Percentiles rank a stretch among this genome's conserved stretches.
phyloP scores from a whole-genome alignment of 2,329 filamentous ascomycete genomes.

The Botrytis aclada region DNA sequence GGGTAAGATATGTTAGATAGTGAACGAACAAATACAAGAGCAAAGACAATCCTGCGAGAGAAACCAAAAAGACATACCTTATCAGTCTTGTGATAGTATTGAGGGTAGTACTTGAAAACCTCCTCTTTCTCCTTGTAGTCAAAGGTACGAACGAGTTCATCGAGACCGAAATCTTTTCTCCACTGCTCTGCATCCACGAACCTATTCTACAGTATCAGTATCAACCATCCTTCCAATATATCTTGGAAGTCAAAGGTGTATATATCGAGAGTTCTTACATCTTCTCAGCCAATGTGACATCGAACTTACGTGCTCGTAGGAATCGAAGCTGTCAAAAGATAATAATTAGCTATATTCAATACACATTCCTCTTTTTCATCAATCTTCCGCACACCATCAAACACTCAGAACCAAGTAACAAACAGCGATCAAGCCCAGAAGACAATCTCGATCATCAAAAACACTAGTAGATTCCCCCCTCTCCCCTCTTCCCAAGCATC shows the following conservation, averaged over 20 bases:
- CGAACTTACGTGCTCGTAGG: conserved; percentile 91
- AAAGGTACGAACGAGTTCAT: conserved; percentile 76
- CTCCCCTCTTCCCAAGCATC: background rate
- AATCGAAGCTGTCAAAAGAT: conserved; percentile 66
- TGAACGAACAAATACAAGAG: background rate
- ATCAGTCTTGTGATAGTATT: conserved; percentile 98
- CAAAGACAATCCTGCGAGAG: background rate
- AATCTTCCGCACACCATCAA: background rate
- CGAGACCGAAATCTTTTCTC: conserved; percentile 82
- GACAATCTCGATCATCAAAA: background rate
- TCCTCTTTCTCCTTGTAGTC: conserved; percentile 82
- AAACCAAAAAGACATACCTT: conserved; percentile 52
- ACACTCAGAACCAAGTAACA: background rate
- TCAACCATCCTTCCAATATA: background rate
- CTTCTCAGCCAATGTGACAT: conserved; percentile 75
- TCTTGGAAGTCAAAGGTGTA: background rate
- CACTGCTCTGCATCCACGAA: conserved; percentile 88
- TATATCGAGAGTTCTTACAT: conserved; percentile 63
- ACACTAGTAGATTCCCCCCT: background rate
- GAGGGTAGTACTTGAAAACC: conserved; percentile 89
- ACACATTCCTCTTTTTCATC: background rate
- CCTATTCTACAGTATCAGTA: conserved; percentile 50
- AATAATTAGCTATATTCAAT: background rate
- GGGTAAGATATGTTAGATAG: background rate
- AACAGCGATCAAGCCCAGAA: background rate